Base-by-base conservation (phyloP, 2,329 filamentous ascomycete species). In the Xylaria sp. region DNA sequence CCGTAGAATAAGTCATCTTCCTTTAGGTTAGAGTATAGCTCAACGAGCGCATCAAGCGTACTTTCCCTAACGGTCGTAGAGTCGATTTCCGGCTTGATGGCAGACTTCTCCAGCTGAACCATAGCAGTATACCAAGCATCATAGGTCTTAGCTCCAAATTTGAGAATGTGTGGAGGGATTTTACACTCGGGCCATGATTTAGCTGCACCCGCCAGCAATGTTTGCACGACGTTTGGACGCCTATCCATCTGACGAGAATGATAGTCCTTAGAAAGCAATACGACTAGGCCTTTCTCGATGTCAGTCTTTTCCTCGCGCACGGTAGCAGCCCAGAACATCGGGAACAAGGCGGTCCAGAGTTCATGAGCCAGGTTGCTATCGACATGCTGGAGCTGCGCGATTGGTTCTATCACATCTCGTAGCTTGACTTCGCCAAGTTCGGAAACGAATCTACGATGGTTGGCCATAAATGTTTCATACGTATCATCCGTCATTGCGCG, bases 1-100 rank as follows among this genome's bases (percentile, higher is more conserved):
- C 96, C 96, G 71, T 99, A 98, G 79, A 98, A 99, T 54, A 99
- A 84, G 77, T 99, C 96, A 57, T 98, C 94, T 78, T 99, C 96
- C 75, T 97, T 92, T 15, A 99, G 83, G 0, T 90, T 89, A 5
- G 94, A 89, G 76, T 99, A 99, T 2, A 98, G 85, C 75, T 98
- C 95, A 9, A 97, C 89, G n/a, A 99, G 83, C 0, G 96, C 96
- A 79, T 99, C 96, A 5, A 98, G 86, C 72, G 96, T 98, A 80
- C 95, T 98, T 78, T 99, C 96, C 36, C 94, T 87, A 22, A 97
- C 91, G 50, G 88, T 89, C 1, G 92, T 83, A 1, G 94, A 97
- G 73, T 98, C 94, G 45, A 94, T 88, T 61, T 94, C 87, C 0
- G 96, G 94, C 58, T 89, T 89, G 75, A 97, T 90, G 9, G 93